These are phyloP conservation scores for Blumeriella jaapii DNA, from an alignment of 2,329 filamentous ascomycete genomes.

Conservation along the genomic window DNA sequence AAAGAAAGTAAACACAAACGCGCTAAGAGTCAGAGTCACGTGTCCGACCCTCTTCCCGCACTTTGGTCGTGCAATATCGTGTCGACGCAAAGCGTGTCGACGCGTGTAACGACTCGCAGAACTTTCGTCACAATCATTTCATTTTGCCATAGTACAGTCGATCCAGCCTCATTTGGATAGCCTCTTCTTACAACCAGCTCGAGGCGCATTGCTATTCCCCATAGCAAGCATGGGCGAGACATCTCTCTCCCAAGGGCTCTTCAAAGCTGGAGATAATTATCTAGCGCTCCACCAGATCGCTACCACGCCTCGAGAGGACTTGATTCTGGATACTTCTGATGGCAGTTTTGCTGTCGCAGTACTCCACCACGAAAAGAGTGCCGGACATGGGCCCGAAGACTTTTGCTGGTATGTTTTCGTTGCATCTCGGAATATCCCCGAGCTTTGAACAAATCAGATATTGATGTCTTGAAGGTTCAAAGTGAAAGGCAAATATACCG, in stretches of 20 bases:
- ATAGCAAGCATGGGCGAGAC: too few species aligned
- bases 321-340: neutral
- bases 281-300: neutral
- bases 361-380: neutral
- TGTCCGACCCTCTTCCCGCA: too few species aligned
- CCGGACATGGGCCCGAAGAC: neutral
- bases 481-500: constrained; percentile 2
- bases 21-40: too few species aligned
- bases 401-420: constrained; percentile 1
- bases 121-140: too few species aligned
- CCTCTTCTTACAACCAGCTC: too few species aligned
- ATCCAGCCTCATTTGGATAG: too few species aligned
- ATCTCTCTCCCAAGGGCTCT: neutral
- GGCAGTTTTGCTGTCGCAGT: constrained; percentile 3
- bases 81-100: too few species aligned
- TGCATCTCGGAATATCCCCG: neutral
- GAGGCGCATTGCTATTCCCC: too few species aligned
- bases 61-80: too few species aligned
- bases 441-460: neutral
- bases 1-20: too few species aligned
- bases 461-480: constrained; percentile 1
- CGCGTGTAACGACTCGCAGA: too few species aligned
- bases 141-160: too few species aligned
- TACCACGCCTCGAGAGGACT: neutral
- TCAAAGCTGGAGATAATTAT: constrained; percentile 1